Base-by-base conservation (phyloP, 148 eudicot species). In the Vaccinium myrtillus region DNA sequence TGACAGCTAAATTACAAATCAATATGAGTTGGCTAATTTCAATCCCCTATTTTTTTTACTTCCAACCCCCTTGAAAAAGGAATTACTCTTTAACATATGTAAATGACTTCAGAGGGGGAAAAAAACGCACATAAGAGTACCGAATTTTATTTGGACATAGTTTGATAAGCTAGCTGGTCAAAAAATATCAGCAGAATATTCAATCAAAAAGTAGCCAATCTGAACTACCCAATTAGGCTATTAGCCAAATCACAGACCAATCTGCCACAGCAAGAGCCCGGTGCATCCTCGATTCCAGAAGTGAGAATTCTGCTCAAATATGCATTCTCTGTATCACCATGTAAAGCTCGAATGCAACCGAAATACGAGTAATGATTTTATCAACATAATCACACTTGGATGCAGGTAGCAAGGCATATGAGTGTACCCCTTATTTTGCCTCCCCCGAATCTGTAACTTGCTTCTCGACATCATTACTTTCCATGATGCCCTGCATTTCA, bases 401-500 rank as follows among this genome's bases (percentile, higher is more conserved):
- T 59, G 82, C 15, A 61, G 69, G 13, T 53, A 43, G 27, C 14
- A 21, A 21, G 23, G 6, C 12, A 32, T 80, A 56, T 1, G n/a
- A n/a, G 27, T 71, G 50, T 71, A 30, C 63, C 79, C 63, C 86
- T 86, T 69, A 87, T 53, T 91, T 92, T 27, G 78, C 91, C 86
- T 87, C 92, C 82, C 78, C 89, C 13, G 81, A 82, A 27, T 87
- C 84, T 2, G 92, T 80, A 63, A 46, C 85, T 55, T 81, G 86
- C 84, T 90, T 86, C 30, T 78, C 85, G 54, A 58, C 82, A 27
- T 75, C 85, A 73, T 82, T 83, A 53, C 30, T 87, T 55, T 88
- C 93, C 21, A 25, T 49, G 55, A 67, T 63, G 87, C 86, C 87
- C 83, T 94, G 96, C 94, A 97, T 86, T 89, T 97, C 94, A 67